A percentile compares a stretch with the other conserved stretches of the same genome.
Conservation (phyloP, 2,329 filamentous ascomycete species). For the Cryoendolithus antarcticus region DNA sequence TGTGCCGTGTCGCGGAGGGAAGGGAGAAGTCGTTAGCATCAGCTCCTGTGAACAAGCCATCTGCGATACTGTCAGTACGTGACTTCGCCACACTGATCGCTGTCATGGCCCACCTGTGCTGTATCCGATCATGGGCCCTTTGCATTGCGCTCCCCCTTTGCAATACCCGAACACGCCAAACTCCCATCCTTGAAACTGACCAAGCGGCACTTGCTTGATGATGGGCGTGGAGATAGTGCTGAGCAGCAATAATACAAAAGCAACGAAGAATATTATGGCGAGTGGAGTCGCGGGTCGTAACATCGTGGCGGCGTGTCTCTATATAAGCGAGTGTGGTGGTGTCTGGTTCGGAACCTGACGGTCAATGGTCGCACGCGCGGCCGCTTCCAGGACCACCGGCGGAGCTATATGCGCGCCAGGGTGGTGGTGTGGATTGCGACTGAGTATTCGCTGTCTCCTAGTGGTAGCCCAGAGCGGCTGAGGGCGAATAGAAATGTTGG, state of each 20-base stretch:
- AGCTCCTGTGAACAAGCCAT: constrained; percentile 35
- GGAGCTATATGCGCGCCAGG: too few relatives aligned
- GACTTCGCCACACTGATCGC: background rate
- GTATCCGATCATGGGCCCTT: constrained; percentile 70
- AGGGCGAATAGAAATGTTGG: too few relatives aligned
- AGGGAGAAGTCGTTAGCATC: constrained; percentile 45
- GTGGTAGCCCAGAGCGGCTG: too few relatives aligned
- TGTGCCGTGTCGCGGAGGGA: constrained; percentile 51
- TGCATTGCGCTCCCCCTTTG: constrained; percentile 50
- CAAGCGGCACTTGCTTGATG: constrained; percentile 72
- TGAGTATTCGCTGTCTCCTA: too few relatives aligned
- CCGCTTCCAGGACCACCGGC: too few relatives aligned
- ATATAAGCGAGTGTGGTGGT: constrained; percentile 8
- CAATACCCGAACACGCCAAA: constrained; percentile 95
- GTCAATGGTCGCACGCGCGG: too few relatives aligned
- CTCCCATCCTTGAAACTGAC: constrained; percentile 59
- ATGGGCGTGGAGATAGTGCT: constrained; percentile 87
- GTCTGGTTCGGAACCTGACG: background rate
- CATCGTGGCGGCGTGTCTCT: constrained; percentile 41
- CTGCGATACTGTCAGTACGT: constrained; percentile 18
- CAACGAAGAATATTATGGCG: constrained; percentile 69
- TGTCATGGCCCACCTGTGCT: constrained; percentile 52
- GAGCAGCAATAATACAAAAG: constrained; percentile 74
- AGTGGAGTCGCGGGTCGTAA: constrained; percentile 87
- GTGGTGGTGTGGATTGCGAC: too few relatives aligned